Conservation (phyloP, 441 rosid genomes). For the Populus trichocarpa region DNA sequence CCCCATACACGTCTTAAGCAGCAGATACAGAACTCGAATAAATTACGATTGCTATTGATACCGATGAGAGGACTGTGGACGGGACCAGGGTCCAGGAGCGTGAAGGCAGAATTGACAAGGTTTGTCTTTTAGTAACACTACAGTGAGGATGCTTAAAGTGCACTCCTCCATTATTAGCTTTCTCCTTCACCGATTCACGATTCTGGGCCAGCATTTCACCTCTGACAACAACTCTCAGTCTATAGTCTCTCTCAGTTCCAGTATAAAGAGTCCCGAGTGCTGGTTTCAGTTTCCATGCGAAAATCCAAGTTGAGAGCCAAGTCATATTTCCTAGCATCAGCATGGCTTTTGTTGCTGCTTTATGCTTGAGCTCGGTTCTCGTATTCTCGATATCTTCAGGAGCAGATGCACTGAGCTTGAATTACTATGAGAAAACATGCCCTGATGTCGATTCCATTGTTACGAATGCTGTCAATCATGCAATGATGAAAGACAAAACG, state of each 20-base stretch:
- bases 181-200: conserved; percentile 16
- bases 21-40: neutral
- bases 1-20: neutral
- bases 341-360: conserved; percentile 27
- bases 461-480: conserved; percentile 34
- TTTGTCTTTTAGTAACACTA: neutral
- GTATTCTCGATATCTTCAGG: conserved; percentile 20
- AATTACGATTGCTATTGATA: neutral
- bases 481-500: conserved; percentile 32
- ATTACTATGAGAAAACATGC: conserved; percentile 48
- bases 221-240: neutral
- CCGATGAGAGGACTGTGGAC: neutral
- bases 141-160: conserved; percentile 18
- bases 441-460: conserved; percentile 51
- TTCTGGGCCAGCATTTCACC: conserved; percentile 7
- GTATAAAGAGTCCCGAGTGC: conserved; percentile 17
- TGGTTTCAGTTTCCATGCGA: neutral
- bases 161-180: conserved; percentile 22
- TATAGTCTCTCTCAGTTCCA: neutral
- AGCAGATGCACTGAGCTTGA: conserved; percentile 44
- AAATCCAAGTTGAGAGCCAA: neutral
- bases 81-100: neutral
- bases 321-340: neutral
- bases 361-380: conserved; percentile 25
- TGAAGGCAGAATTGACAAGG: neutral